A percentile compares a stretch with the other conserved stretches of the same genome.
Conservation (phyloP, 805 yeast genomes). For the Torulaspora microellipsoides region DNA sequence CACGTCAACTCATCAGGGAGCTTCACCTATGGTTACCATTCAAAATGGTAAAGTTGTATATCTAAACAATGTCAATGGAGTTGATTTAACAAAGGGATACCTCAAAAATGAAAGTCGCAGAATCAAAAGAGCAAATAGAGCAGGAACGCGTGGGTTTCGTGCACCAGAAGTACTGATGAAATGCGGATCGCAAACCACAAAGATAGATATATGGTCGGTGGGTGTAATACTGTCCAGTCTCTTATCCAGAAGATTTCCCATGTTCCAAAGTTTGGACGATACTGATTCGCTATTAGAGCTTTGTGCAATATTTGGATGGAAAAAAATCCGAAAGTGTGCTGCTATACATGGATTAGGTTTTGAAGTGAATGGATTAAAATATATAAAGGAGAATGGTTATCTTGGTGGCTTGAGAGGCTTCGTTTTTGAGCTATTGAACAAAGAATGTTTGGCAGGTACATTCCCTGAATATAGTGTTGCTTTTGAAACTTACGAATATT, state of each 20-base stretch:
- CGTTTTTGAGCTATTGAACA: slow-evolving; percentile 26
- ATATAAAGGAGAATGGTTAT: slow-evolving; percentile 38
- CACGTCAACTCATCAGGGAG: slow-evolving; percentile 6
- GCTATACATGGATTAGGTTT: slow-evolving; percentile 83
- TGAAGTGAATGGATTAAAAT: slow-evolving; percentile 56
- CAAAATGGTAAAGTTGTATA: slow-evolving; percentile 32
- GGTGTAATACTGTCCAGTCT: slow-evolving; percentile 83
- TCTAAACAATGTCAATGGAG: slow-evolving; percentile 35
- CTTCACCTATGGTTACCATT: slow-evolving; percentile 27
- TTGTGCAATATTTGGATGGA: slow-evolving; percentile 72
- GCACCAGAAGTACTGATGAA: slow-evolving; percentile 91
- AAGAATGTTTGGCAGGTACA: slow-evolving; percentile 47
- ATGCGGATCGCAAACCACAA: slow-evolving; percentile 76
- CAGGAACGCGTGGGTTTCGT: slow-evolving; percentile 92
- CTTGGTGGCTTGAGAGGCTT: slow-evolving; percentile 33
- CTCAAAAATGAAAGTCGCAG: slow-evolving; percentile 85
- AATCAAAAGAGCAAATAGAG: slow-evolving; percentile 90
- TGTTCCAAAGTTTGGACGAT: slow-evolving; percentile 91
- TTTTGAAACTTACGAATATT: slow-evolving; percentile 52
- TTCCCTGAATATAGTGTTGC: slow-evolving; percentile 71
- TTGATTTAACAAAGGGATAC: slow-evolving; percentile 54
- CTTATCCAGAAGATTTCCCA: slow-evolving; percentile 77
- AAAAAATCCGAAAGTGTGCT: slow-evolving; percentile 70
- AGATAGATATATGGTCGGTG: slow-evolving; percentile 88
- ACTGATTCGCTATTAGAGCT: slow-evolving; percentile 86